These are phyloP conservation scores for Chytriomyces sp. DNA, from an alignment of 192 early-diverging fungal genomes.

Conservation along the genomic window DNA sequence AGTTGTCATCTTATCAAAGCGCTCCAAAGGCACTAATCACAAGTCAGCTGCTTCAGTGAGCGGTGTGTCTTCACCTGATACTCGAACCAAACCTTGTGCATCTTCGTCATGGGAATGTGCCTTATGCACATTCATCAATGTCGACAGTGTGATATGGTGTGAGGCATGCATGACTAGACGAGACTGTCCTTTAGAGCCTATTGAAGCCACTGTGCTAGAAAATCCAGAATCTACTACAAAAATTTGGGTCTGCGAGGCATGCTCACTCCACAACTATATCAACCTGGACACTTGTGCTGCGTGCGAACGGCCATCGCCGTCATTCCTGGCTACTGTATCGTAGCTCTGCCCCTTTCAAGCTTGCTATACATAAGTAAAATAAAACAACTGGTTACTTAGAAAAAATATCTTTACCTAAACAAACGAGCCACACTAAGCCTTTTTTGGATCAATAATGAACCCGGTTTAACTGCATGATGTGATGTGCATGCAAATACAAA, in stretches of 20 bases:
- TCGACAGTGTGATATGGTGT: constrained; percentile 19
- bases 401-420: too few species aligned
- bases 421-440: too few species aligned
- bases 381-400: too few species aligned
- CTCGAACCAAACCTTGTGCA: constrained; percentile 12
- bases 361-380: too few species aligned
- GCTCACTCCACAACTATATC: constrained; percentile 4
- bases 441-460: too few species aligned
- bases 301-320: constrained; percentile 20
- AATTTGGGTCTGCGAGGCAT: constrained; percentile 14
- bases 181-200: background rate
- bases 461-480: too few species aligned
- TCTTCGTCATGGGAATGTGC: constrained; percentile 20
- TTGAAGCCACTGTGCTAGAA: background rate
- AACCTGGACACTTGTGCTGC: background rate
- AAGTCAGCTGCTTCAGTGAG: background rate
- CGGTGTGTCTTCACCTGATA: background rate
- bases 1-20: background rate
- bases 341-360: too few species aligned
- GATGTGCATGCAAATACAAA: too few species aligned
- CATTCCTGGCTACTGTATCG: constrained; percentile 1
- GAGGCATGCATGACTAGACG: background rate
- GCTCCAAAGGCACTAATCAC: background rate
- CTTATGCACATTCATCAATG: background rate
- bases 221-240: background rate